Percentiles rank a stretch among this genome's conserved stretches.
Evolutionary conservation across 805 yeast genomes (phyloP).

Genomic region (Lipomyces orientalis): DNA sequence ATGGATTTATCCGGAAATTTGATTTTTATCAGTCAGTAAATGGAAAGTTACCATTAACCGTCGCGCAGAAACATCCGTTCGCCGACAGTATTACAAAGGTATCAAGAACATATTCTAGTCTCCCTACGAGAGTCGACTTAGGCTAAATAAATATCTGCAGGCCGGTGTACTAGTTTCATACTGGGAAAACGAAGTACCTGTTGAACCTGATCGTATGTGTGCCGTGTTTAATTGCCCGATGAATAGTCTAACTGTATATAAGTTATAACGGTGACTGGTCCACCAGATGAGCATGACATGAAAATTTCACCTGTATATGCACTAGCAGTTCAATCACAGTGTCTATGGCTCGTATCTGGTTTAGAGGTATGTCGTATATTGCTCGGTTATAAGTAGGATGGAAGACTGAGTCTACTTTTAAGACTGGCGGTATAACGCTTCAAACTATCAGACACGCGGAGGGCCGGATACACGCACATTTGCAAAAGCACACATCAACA

Average conservation of each 20-base stretch:
- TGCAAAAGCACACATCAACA: slow-evolving; percentile 71
- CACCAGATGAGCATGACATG: slow-evolving; percentile 25
- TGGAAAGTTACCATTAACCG: slow-evolving; percentile 85
- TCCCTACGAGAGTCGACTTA: not conserved
- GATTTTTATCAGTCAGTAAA: slow-evolving; percentile 85
- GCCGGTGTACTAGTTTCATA: slow-evolving; percentile 84
- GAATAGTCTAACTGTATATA: not conserved
- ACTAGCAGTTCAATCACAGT: slow-evolving; percentile 79
- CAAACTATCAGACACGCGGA: slow-evolving; percentile 84
- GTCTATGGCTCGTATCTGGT: slow-evolving; percentile 85
- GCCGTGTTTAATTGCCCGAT: slow-evolving; percentile 47
- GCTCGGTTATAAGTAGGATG: not conserved
- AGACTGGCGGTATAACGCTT: slow-evolving; percentile 82
- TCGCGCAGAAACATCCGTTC: slow-evolving; percentile 86
- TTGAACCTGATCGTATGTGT: slow-evolving; percentile 15
- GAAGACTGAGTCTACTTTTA: not conserved
- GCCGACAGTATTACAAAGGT: slow-evolving; percentile 78
- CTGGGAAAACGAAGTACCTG: slow-evolving; percentile 97
- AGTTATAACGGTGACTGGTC: slow-evolving; percentile 11
- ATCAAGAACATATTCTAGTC: not conserved
- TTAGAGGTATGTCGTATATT: slow-evolving; percentile 47
- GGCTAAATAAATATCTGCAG: not conserved
- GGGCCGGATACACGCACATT: slow-evolving; percentile 79
- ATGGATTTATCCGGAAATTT: slow-evolving; percentile 89
- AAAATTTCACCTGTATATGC: slow-evolving; percentile 84